Percentiles rank a stretch among this genome's conserved stretches.
phyloP scores from a whole-genome alignment of 371 early-diverging fungal species.

The Funneliformis caledonium region DNA sequence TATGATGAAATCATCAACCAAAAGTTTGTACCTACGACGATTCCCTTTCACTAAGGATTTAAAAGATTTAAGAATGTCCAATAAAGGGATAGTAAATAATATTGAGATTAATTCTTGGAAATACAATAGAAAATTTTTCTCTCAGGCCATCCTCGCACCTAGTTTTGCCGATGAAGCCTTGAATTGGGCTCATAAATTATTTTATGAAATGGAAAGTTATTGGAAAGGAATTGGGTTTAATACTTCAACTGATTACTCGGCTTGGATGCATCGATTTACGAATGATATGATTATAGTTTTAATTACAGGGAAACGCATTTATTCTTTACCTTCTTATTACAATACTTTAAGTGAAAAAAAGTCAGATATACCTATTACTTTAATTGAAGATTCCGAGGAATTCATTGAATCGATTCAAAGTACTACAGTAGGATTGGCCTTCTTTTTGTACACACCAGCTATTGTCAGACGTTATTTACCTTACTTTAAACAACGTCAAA shows the following conservation, averaged over 20 bases:
- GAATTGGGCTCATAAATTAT: background rate
- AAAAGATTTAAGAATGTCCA: background rate
- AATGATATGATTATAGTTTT: background rate
- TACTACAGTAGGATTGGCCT: background rate
- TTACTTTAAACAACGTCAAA: background rate
- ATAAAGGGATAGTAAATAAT: background rate
- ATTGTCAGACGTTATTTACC: conserved; percentile 25
- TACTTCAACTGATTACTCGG: background rate
- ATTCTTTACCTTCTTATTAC: background rate
- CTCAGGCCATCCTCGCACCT: background rate
- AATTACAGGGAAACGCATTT: background rate
- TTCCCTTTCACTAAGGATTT: background rate
- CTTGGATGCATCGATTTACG: conserved; percentile 25
- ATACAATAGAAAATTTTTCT: background rate
- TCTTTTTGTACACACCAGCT: background rate
- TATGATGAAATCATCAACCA: background rate
- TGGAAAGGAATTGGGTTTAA: background rate
- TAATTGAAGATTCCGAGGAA: conserved; percentile 1
- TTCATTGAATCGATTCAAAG: background rate
- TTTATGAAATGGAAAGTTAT: background rate
- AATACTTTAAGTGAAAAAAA: background rate
- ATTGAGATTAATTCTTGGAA: background rate
- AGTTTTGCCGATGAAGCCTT: background rate
- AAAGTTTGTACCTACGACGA: background rate
- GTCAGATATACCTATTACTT: background rate